These are phyloP conservation scores for Colletotrichum falcatum DNA, from an alignment of 2,329 filamentous ascomycete species.

Conservation along the genomic window DNA sequence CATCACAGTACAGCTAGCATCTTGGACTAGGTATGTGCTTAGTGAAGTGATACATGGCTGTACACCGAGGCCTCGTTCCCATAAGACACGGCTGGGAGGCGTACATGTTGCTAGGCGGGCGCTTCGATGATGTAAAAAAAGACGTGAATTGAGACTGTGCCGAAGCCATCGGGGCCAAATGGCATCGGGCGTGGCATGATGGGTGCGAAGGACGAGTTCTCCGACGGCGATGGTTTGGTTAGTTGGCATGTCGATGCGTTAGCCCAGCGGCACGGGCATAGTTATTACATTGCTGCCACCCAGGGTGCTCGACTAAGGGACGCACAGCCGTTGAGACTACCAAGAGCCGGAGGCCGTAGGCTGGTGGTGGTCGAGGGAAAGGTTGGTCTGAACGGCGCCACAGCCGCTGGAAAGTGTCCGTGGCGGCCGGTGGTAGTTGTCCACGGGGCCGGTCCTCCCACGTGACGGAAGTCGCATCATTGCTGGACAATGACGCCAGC, in stretches of 20 bases:
- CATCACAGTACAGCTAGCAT: no score
- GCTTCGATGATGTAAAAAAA: background rate
- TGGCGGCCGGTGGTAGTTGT: slow-evolving; percentile 30
- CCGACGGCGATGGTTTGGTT: background rate
- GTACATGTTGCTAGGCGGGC: background rate
- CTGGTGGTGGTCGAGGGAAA: slow-evolving; percentile 4
- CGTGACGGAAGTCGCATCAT: slow-evolving; percentile 35
- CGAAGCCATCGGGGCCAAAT: background rate
- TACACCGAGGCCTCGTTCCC: background rate
- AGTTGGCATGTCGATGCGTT: background rate
- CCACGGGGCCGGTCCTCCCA: slow-evolving; percentile 24
- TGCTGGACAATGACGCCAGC: slow-evolving; percentile 32
- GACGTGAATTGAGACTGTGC: background rate
- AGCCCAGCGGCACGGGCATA: background rate
- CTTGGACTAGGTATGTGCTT: background rate
- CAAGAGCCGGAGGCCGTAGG: slow-evolving; percentile 19
- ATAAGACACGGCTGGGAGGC: background rate
- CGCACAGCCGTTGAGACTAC: slow-evolving; percentile 24
- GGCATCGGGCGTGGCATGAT: background rate
- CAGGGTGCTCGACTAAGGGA: background rate
- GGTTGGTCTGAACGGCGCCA: slow-evolving; percentile 28
- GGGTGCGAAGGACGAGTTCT: background rate
- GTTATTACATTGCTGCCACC: background rate
- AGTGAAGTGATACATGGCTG: background rate
- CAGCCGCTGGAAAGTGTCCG: slow-evolving; percentile 29